Base-by-base conservation (phyloP, 495 filamentous ascomycete species). In the Neurospora hispaniola region DNA sequence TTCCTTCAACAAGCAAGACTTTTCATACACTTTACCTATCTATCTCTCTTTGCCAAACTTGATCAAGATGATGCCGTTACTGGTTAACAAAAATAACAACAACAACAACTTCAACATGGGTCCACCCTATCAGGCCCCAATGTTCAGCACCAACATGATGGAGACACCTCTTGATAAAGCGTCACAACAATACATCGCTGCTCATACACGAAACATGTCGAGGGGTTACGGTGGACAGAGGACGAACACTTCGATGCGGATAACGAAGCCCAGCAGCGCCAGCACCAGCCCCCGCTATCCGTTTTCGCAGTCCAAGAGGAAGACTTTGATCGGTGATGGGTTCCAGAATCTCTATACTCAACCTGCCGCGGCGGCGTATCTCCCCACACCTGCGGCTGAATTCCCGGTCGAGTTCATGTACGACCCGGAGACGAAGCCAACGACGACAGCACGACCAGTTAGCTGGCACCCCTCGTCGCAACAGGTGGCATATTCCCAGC, bases 401-500 rank as follows among this genome's bases (percentile, higher is more conserved):
- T 72, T 76, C 69, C 72, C 77, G 74, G 75, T 74, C 80, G 74
- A 80, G 74, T 62, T 77, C 75, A 71, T 76, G 72, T 73, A 81
- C 71, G 78, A 81, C 39, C 75, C 74, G n/a, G 74, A 79, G 59
- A 78, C 74, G 73, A 79, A 75, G 69, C 80, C 76, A 71, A 78
- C 5, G 27, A 35, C 73, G 59, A 79, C 91, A 71, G 78, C 73
- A 66, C 80, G 91, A 16, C 91, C 91, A 27, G 86, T 89, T 38
- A 92, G 90, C 78, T 93, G 91, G 91, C 91, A 93, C 79, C 89
- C 91, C 14, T 83, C 83, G 23, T 83, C 85, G 20, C 82, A 84
- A 27, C 69, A 82, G 10, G 18, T 77, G 74, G 74, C 77, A 74
- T 75, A 78, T 59, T 76, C 75, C 41, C 59, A 72, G 41, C 18